Conservation (phyloP, 1,284 basidiomycete genomes). For the Trichosporon sp. region DNA sequence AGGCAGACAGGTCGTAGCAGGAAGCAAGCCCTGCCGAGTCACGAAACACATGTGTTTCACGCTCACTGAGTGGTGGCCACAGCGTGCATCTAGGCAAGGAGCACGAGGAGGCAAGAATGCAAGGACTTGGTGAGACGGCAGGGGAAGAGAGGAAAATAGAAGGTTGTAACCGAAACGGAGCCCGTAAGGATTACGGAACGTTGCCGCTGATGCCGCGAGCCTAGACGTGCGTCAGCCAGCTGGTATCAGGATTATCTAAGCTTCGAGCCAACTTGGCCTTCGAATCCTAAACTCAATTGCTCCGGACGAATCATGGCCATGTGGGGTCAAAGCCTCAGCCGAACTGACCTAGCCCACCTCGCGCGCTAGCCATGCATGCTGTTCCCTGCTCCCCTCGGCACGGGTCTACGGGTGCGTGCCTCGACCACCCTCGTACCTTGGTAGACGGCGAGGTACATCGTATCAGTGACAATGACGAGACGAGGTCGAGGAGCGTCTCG, state of each 20-base stretch:
- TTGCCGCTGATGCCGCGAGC: not conserved
- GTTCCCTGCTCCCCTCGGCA: no score
- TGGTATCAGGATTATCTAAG: not conserved
- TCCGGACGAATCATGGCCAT: not conserved
- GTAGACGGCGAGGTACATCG: not conserved
- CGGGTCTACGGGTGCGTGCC: not conserved
- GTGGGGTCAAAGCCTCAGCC: no score
- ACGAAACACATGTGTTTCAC: not conserved
- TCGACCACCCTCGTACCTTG: not conserved
- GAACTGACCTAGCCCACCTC: no score
- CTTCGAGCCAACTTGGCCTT: not conserved
- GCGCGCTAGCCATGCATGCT: no score
- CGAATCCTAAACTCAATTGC: not conserved
- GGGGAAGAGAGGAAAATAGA: not conserved
- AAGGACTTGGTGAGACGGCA: not conserved
- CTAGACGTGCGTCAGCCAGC: not conserved
- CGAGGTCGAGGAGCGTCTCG: not conserved
- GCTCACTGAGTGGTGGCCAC: not conserved
- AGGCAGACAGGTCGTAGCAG: no score
- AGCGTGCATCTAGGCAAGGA: not conserved
- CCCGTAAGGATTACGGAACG: not conserved
- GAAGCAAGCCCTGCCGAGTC: not conserved
- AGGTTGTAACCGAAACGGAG: not conserved
- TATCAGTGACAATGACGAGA: not conserved
- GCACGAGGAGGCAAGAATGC: not conserved